These are phyloP conservation scores for Fusarium sp. DNA, from an alignment of 2,329 filamentous ascomycete genomes.

Conservation along the genomic window DNA sequence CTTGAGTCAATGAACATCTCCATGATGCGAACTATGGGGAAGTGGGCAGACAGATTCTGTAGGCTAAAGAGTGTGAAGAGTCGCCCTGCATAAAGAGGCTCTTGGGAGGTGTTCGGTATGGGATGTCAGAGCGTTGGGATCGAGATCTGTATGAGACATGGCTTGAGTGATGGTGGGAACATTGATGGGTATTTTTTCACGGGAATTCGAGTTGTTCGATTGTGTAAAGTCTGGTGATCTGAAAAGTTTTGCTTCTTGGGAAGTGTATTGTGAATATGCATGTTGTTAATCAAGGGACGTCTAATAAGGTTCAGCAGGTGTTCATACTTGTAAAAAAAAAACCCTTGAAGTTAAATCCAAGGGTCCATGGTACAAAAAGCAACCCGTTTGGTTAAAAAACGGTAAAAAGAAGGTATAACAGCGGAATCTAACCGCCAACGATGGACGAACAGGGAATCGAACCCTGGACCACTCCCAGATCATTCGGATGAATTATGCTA, in stretches of 20 bases:
- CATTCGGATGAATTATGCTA: conserved; percentile 40
- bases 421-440: conserved; percentile 34
- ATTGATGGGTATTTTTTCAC: background rate
- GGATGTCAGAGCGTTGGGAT: background rate
- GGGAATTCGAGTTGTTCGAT: background rate
- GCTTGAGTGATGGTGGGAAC: background rate
- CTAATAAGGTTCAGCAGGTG: background rate
- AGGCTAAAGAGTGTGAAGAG: background rate
- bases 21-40: conserved; percentile 10
- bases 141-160: conserved; percentile 10
- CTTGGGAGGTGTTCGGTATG: background rate
- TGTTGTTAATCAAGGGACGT: background rate
- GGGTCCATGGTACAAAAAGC: background rate
- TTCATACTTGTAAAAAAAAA: background rate
- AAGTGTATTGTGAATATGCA: background rate
- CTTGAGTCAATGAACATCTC: background rate
- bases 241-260: background rate
- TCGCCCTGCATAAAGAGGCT: conserved; percentile 25
- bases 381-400: background rate
- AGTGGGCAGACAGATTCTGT: conserved; percentile 10
- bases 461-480: conserved; percentile 46
- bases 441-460: conserved; percentile 48
- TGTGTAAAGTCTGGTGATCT: background rate
- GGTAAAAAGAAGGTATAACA: conserved; percentile 24
- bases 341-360: background rate